These are phyloP conservation scores for Linanthus parryae DNA, from an alignment of 148 eudicot genomes.

Conservation along the genomic window DNA sequence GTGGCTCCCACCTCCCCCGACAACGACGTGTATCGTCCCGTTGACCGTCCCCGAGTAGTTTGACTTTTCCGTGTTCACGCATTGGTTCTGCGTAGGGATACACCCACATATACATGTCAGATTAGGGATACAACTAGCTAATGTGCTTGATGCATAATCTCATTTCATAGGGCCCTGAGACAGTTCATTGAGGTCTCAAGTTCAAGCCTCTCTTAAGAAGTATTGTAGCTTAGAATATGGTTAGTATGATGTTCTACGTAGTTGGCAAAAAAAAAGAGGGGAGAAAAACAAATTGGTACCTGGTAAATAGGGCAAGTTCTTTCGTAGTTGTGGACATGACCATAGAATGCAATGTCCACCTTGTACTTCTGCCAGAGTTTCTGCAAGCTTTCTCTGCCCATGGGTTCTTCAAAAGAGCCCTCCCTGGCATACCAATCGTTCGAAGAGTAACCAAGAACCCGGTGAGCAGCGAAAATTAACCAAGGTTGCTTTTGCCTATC, in stretches of 20 bases:
- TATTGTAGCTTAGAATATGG: no score
- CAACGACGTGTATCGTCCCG: conserved; percentile 81
- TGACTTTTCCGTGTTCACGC: conserved; percentile 51
- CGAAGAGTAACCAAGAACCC: conserved; percentile 84
- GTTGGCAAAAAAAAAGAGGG: no score
- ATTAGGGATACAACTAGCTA: no score
- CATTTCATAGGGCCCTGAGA: no score
- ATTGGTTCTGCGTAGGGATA: conserved; percentile 57
- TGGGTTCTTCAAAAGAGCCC: conserved; percentile 75
- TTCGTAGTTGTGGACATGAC: conserved; percentile 84
- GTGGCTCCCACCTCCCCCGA: conserved; percentile 75
- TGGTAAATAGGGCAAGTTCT: conserved; percentile 72
- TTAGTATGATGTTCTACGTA: no score
- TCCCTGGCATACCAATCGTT: conserved; percentile 44
- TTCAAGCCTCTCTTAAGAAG: no score
- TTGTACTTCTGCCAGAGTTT: conserved; percentile 77
- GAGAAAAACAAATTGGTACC: conserved; percentile 26
- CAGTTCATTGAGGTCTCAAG: no score
- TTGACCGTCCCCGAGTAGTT: conserved; percentile 62
- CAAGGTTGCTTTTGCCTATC: conserved; percentile 81
- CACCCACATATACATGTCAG: no score
- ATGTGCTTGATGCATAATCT: no score
- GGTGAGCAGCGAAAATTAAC: conserved; percentile 72
- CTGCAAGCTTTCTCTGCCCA: conserved; percentile 75
- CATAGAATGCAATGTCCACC: conserved; percentile 71